phyloP scores from a whole-genome alignment of 148 eudicot species.

The Oxyria digyna region DNA sequence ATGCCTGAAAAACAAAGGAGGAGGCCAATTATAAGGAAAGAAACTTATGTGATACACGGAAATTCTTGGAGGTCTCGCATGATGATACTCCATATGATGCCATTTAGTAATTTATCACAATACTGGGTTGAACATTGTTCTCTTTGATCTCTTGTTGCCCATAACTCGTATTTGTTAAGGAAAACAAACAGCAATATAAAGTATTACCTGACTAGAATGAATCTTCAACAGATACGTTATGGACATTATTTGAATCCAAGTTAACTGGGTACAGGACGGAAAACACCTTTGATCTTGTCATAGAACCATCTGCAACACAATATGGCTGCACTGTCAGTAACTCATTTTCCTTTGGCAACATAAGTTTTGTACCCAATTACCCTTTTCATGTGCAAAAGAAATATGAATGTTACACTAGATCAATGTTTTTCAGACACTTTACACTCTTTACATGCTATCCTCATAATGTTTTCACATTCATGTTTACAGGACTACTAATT shows the following conservation, averaged over 20 bases:
- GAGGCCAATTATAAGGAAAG: too few species aligned
- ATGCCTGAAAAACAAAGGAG: background rate
- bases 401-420: background rate
- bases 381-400: background rate
- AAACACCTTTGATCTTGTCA: constrained; percentile 62
- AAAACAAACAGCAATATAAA: background rate
- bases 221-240: background rate
- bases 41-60: too few species aligned
- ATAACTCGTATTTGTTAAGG: background rate
- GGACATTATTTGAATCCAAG: constrained; percentile 2
- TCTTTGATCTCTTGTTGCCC: background rate
- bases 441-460: background rate
- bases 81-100: background rate
- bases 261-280: constrained; percentile 62
- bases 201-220: constrained; percentile 1
- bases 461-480: background rate
- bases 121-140: background rate
- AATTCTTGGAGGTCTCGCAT: background rate
- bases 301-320: constrained; percentile 67
- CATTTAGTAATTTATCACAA: background rate
- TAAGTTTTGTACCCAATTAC: background rate
- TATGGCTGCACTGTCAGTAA: background rate
- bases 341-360: background rate
- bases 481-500: background rate
- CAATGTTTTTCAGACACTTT: background rate